Evolutionary conservation across 2,329 filamentous ascomycete genomes (phyloP), one percentile per base, ranked within the genome.

Genomic region (Colletotrichum paranaense): DNA sequence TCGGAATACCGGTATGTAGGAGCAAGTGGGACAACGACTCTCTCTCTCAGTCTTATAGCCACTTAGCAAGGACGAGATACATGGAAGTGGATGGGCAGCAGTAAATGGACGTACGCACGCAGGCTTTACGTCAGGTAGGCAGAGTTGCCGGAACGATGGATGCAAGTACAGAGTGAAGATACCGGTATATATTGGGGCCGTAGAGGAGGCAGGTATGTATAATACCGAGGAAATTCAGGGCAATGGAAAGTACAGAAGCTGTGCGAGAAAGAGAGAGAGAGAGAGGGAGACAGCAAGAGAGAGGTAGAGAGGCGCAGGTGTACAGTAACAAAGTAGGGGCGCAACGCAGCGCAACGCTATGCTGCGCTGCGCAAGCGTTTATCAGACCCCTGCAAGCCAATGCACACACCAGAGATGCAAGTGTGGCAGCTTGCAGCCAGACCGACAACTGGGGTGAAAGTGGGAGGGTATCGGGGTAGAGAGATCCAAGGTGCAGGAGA

Each of bases 391-490:
- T 70, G 70, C 70, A 69, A 70, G 70, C 70, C 59, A 59, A 68
- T 72, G 70, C 70, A 73, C 59, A 55, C 70, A 73, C 59, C 66
- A 57, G 30, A 49, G 52, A 73, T 65, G 70, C 67, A 70, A 56
- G 70, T 73, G 70, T 73, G 60, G 66, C 70, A 70, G 70, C 70
- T 46, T 70, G 70, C 70, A 73, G 59, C 70, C 59, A 73, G 55
- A 65, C 70, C 70, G 67, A 73, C 70, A 70, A 60, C 66, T 38
- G 67, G 70, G 70, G 70, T 70, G 58, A n/a, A 26, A 69, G 59
- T 55, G 68, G 65, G 59, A 57, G 57, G 35, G 58, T 57, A 56
- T 62, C 64, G 30, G 52, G 11, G 28, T 24, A 24, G 66, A 30
- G 38, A 58, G 49, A 49, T 35, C 12, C 60, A 28, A 52, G 22